Base-by-base conservation (phyloP, 371 early-diverging fungal species). In the Mucor velutinosus region DNA sequence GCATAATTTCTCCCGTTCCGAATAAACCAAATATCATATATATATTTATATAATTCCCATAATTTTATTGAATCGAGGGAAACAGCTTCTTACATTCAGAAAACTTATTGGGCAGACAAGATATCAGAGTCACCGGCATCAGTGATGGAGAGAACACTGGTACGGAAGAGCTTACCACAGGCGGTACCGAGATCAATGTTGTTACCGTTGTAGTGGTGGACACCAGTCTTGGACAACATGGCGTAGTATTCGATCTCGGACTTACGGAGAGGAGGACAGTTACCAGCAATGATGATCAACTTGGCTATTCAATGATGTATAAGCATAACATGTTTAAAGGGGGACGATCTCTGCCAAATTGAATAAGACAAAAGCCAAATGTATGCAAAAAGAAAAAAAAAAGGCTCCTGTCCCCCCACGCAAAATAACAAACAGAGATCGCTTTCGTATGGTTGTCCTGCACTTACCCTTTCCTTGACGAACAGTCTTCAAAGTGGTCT, bases 231-330 rank as follows among this genome's bases (percentile, higher is more conserved):
- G 88, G 97, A 94, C 83, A 99, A 90, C 99, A 99, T 99, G 84
- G 99, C 99, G 88, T 98, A 98, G 96, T 99, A 99, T 90, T 99
- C 98, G 78, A 99, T 92, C 92, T 99, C 99, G 68, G 96, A 95
- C 92, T 97, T 98, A 86, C 99, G 92, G 82, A 99, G 93, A 80
- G 98, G 95, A 73, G 98, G 98, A 89, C 95, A 95, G 95, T 99
- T 99, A 78, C 94, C 96, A 74, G 98, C 92, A 84, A 99, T 92
- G 88, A 99, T 92, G 84, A 99, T 89, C 77, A 98, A 90, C 94
- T 97, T 97, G 88, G 97, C 95, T 94, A 87, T 39, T 61, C 60
- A 55, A 47, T 53, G 66, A 66, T 59, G 37, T 7, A 33, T 12
- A 45, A 33, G 58, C 64, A 53, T 21, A 56, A 58, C 21, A 55